Base-by-base conservation (phyloP, 192 early-diverging fungal species). In the Podila minutissima region DNA sequence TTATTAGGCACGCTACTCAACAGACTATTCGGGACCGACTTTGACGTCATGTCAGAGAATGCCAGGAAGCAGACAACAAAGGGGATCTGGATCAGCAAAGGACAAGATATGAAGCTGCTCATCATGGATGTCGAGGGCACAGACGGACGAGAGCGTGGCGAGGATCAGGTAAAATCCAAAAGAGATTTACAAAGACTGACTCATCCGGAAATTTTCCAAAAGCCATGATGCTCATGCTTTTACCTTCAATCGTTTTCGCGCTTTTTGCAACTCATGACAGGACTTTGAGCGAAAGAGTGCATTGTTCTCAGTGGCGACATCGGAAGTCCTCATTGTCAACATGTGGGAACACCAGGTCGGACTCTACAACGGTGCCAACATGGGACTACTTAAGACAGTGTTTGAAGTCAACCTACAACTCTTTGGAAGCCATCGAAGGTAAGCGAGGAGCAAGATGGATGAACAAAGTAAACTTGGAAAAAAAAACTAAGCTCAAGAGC, bases 331-430 rank as follows among this genome's bases (percentile, higher is more conserved):
- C 35, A 92, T 99, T 33, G 90, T 99, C 64, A 99, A 99, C 83
- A 93, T 99, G 87, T 99, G 97, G 95, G 98, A 99, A 75, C 92
- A 97, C 77, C 93, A 92, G 76, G 97, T 99, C n/a, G 98, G 97
- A 49, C 88, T 99, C 41, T 99, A 99, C 87, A 94, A 99, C 76
- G 97, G 98, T 13, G 98, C 98, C 20, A 99, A 99, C 75, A 96
- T 99, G 96, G 96, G 96, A 15, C 85, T 99, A 49, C 85, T 99
- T 13, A 99, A 98, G 83, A 99, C 97, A 9, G 98, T 99, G 0
- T 93, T 99, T 83, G 98, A 99, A 67, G 98, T 99, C 26, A 99
- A 99, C 71, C 82, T 99, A 66, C 95, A 99, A 82, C 90, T 99
- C 51, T 99, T 99, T 83, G 94, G 96, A 70, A 81, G 88, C 48